Percentiles rank a stretch among this genome's conserved stretches.
Conservation (phyloP, 225 moss, liverwort and hornwort species). For the Thuidium tamariscinum region DNA sequence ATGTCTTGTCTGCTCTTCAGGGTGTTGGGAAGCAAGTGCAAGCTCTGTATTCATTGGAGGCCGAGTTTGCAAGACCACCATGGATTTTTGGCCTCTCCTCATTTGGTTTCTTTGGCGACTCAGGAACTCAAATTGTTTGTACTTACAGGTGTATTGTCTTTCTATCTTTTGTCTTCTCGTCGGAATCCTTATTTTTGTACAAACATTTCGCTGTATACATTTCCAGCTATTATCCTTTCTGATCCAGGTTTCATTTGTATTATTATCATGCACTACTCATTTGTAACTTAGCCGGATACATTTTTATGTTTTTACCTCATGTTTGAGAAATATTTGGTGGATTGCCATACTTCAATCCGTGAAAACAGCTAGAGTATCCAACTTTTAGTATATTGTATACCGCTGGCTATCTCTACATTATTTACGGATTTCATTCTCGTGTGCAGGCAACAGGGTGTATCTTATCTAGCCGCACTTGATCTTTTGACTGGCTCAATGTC, state of each 20-base stretch:
- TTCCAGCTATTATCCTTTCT: not conserved
- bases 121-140: conserved; percentile 45
- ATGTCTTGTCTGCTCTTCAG: conserved; percentile 21
- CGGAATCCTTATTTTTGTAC: not conserved
- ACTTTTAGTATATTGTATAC: not conserved
- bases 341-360: not conserved
- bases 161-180: not conserved
- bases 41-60: conserved; percentile 59
- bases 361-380: not conserved
- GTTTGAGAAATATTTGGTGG: not conserved
- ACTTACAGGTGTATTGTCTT: conserved; percentile 50
- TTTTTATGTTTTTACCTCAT: not conserved
- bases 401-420: not conserved
- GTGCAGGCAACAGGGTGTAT: conserved; percentile 60
- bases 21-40: conserved; percentile 44
- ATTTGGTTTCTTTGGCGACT: conserved; percentile 48
- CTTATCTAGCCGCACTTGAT: conserved; percentile 54
- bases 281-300: not conserved
- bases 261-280: not conserved
- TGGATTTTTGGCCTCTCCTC: conserved; percentile 78
- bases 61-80: conserved; percentile 72
- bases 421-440: not conserved
- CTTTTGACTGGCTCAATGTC: conserved; percentile 33
- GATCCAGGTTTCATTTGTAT: not conserved
- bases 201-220: not conserved